These are phyloP conservation scores for Petunia secreta DNA, from an alignment of 257 asterid species.

Conservation along the genomic window DNA sequence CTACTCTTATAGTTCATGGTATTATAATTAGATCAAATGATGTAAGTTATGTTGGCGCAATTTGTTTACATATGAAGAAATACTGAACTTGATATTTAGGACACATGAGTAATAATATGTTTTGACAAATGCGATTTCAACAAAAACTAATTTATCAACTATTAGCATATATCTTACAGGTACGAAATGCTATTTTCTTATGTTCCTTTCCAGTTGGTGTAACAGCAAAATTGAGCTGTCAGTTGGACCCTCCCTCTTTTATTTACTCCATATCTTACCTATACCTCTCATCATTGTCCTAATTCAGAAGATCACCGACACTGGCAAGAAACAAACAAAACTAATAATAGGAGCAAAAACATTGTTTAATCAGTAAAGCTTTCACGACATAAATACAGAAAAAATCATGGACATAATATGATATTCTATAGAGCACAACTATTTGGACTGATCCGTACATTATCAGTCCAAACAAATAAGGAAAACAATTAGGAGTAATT, in stretches of 20 bases:
- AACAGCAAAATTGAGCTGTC: background rate
- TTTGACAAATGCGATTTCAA: too few relatives aligned
- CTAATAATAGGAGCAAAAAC: background rate
- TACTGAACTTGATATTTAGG: too few relatives aligned
- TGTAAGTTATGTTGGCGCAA: too few relatives aligned
- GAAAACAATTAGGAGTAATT: background rate
- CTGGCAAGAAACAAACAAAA: background rate
- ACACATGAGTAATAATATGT: too few relatives aligned
- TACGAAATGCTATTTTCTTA: background rate
- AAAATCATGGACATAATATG: background rate
- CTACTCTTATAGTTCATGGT: too few relatives aligned
- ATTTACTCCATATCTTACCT: background rate
- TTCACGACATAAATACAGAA: background rate
- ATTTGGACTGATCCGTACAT: background rate
- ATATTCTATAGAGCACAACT: background rate
- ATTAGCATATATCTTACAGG: background rate
- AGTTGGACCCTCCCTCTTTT: background rate
- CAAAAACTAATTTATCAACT: too few relatives aligned
- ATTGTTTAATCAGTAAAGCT: too few relatives aligned
- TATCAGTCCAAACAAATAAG: background rate
- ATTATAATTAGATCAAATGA: too few relatives aligned
- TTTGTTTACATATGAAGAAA: too few relatives aligned
- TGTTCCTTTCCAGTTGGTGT: background rate
- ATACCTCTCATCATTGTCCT: background rate
- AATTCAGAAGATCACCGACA: slow-evolving; percentile 8